Percentiles rank a stretch among this genome's conserved stretches.
These are phyloP conservation scores for Glonium stellatum DNA, from an alignment of 495 filamentous ascomycete genomes.

Conservation along the genomic window DNA sequence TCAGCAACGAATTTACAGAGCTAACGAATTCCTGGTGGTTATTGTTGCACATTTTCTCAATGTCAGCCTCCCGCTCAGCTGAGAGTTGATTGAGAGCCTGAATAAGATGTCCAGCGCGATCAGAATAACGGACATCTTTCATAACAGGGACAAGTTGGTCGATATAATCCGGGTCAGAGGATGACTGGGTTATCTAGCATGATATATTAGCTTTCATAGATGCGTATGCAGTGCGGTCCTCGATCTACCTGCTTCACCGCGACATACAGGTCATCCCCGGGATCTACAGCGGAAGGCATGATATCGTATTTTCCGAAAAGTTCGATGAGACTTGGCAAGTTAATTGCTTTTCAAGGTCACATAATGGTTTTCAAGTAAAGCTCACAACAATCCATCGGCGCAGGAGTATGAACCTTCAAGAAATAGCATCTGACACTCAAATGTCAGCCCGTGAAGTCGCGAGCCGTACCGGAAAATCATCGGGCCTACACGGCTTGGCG, in stretches of 20 bases:
- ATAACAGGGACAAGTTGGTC: conserved; percentile 91
- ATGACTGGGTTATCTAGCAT: conserved; percentile 74
- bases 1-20: conserved; percentile 86
- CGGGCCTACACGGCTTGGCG: not conserved
- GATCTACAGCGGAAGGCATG: conserved; percentile 31
- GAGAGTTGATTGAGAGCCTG: conserved; percentile 74
- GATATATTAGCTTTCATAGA: conserved; percentile 1
- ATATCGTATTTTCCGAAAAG: not conserved
- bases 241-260: conserved; percentile 37
- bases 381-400: not conserved
- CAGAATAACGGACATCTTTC: conserved; percentile 75
- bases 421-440: not conserved
- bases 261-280: conserved; percentile 32
- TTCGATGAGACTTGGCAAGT: not conserved
- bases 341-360: not conserved
- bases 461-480: not conserved
- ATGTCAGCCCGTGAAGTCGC: not conserved
- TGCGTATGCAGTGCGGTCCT: not conserved
- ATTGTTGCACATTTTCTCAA: conserved; percentile 87
- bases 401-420: not conserved
- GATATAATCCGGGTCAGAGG: conserved; percentile 87
- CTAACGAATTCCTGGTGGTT: conserved; percentile 95
- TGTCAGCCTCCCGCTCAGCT: conserved; percentile 78
- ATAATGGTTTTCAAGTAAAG: not conserved
- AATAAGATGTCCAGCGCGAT: conserved; percentile 64